phyloP scores from a whole-genome alignment of 768 basidiomycete genomes.

The Boletus reticuloceps region DNA sequence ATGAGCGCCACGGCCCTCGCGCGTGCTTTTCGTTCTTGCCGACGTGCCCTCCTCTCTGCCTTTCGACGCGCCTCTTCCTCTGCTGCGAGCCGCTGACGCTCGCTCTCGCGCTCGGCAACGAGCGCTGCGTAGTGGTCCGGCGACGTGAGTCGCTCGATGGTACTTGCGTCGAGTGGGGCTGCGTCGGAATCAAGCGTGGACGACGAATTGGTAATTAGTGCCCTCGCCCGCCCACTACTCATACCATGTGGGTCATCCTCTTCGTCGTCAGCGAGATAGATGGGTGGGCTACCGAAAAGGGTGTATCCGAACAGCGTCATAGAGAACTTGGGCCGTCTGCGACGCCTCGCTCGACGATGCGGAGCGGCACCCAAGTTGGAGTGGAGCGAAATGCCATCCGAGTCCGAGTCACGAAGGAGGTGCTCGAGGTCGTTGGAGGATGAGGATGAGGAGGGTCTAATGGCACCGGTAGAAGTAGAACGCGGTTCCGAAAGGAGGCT shows the following conservation, averaged over 20 bases:
- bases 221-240: constrained; percentile 19
- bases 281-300: constrained; percentile 61
- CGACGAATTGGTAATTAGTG: constrained; percentile 27
- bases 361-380: constrained; percentile 48
- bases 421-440: constrained; percentile 45
- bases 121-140: constrained; percentile 33
- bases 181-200: constrained; percentile 70
- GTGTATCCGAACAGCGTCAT: constrained; percentile 66
- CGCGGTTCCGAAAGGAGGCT: constrained; percentile 25
- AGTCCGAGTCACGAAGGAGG: constrained; percentile 48
- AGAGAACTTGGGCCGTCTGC: constrained; percentile 32
- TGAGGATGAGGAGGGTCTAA: constrained; percentile 8
- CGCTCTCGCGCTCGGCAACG: constrained; percentile 29
- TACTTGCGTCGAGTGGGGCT: constrained; percentile 56
- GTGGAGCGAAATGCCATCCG: constrained; percentile 64
- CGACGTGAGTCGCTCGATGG: constrained; percentile 52
- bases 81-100: constrained; percentile 28
- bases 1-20: constrained; percentile 33
- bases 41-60: constrained; percentile 46
- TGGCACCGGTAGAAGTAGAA: constrained; percentile 8
- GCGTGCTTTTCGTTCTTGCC: constrained; percentile 45
- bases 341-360: constrained; percentile 33
- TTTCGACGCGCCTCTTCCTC: constrained; percentile 43
- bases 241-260: constrained; percentile 29
- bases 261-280: constrained; percentile 61